These are phyloP conservation scores for Metschnikowia reukaufii DNA, from an alignment of 805 yeast species.

Conservation along the genomic window DNA sequence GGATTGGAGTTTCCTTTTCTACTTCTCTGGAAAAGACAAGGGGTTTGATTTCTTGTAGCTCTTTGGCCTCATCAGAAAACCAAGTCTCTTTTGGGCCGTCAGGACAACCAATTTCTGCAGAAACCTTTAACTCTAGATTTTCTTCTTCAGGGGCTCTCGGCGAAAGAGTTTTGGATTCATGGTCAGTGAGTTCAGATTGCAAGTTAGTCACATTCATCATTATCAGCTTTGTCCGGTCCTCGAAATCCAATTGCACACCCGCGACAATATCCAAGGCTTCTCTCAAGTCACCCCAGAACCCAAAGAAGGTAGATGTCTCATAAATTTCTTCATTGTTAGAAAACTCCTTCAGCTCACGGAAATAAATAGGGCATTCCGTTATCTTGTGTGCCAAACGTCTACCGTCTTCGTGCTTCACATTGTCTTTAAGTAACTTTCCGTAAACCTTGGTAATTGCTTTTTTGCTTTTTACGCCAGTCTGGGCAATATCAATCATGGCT, in stretches of 20 bases:
- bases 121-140: too few relatives aligned
- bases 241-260: background rate
- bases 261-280: background rate
- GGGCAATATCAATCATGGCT: background rate
- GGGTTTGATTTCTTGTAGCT: too few relatives aligned
- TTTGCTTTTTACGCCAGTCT: background rate
- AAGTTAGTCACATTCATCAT: background rate
- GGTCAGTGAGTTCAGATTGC: background rate
- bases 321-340: background rate
- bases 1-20: background rate
- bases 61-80: too few relatives aligned
- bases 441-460: background rate
- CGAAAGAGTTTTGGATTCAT: background rate
- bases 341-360: background rate
- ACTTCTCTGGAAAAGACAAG: too few relatives aligned
- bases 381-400: background rate
- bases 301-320: background rate
- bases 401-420: background rate
- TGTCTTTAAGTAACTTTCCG: background rate
- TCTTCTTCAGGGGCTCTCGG: background rate
- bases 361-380: background rate
- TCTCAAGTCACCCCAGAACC: background rate
- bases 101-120: too few relatives aligned
- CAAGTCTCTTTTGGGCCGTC: too few relatives aligned
- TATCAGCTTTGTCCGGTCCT: background rate